phyloP scores from a whole-genome alignment of 306 rosid genomes.

The Medicago lupulina region DNA sequence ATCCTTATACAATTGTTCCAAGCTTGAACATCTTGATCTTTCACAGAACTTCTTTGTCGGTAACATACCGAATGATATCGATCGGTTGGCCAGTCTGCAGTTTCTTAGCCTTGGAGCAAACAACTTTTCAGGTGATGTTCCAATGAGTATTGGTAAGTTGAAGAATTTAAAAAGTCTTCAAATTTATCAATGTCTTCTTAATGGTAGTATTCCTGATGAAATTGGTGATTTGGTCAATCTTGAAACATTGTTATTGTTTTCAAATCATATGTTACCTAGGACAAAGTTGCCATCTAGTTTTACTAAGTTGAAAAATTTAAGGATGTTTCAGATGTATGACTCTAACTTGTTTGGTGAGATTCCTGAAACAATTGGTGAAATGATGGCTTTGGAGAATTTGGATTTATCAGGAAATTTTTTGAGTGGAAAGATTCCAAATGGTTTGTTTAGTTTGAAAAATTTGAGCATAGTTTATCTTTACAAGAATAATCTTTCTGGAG shows the following conservation, averaged over 20 bases:
- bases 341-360: slow-evolving; percentile 45
- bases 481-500: slow-evolving; percentile 37
- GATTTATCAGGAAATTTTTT: slow-evolving; percentile 31
- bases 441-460: slow-evolving; percentile 41
- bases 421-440: slow-evolving; percentile 40
- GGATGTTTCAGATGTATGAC: slow-evolving; percentile 29
- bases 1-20: slow-evolving; percentile 41
- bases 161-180: slow-evolving; percentile 39
- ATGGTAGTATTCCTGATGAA: slow-evolving; percentile 37
- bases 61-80: slow-evolving; percentile 38
- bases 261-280: slow-evolving; percentile 33
- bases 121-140: slow-evolving; percentile 44
- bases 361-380: slow-evolving; percentile 40
- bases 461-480: slow-evolving; percentile 36
- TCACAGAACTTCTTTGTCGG: slow-evolving; percentile 38
- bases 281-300: slow-evolving; percentile 41
- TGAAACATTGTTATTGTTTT: slow-evolving; percentile 39
- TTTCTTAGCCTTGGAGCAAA: slow-evolving; percentile 43
- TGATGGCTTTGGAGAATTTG: slow-evolving; percentile 41
- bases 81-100: slow-evolving; percentile 18
- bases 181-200: slow-evolving; percentile 15
- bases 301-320: slow-evolving; percentile 36
- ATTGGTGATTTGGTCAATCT: slow-evolving; percentile 40
- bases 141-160: slow-evolving; percentile 38
- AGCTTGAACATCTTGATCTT: slow-evolving; percentile 38